phyloP scores from a whole-genome alignment of 2,329 filamentous ascomycete species.

The Claviceps spartinae region DNA sequence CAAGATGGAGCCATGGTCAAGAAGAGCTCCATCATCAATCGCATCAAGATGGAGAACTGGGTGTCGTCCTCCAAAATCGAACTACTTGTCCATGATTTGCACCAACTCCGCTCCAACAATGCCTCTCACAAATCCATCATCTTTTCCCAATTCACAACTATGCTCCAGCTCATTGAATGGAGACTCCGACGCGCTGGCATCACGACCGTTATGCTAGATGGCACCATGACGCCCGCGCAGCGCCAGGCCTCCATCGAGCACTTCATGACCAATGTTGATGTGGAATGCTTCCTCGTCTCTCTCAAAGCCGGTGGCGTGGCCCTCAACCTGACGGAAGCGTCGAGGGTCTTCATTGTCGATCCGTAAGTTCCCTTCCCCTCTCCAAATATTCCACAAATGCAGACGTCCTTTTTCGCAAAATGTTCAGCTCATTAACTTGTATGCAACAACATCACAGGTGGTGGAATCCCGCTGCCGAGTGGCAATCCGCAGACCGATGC shows the following conservation, averaged over 20 bases:
- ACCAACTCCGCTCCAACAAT: slow-evolving; percentile 82
- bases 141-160: slow-evolving; percentile 93
- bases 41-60: slow-evolving; percentile 98
- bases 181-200: slow-evolving; percentile 91
- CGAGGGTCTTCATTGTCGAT: slow-evolving; percentile 88
- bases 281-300: slow-evolving; percentile 92
- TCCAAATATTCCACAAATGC: no score
- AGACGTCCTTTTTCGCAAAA: no score
- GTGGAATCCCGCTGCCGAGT: slow-evolving; percentile 99
- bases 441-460: slow-evolving; percentile 39
- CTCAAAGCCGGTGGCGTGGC: slow-evolving; percentile 94
- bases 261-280: slow-evolving; percentile 89
- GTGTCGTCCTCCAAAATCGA: slow-evolving; percentile 97
- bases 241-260: slow-evolving; percentile 88
- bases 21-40: slow-evolving; percentile 95
- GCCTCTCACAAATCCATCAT: slow-evolving; percentile 94
- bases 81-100: slow-evolving; percentile 84
- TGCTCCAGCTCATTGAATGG: slow-evolving; percentile 96
- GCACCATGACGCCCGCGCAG: slow-evolving; percentile 89
- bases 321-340: slow-evolving; percentile 88
- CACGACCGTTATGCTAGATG: slow-evolving; percentile 95
- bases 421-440: not conserved
- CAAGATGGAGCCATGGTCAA: slow-evolving; percentile 78
- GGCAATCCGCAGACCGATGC: slow-evolving; percentile 89
- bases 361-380: slow-evolving; percentile 47